phyloP scores from a whole-genome alignment of 352 stramenopile genomes.

The Phytophthora capsici region DNA sequence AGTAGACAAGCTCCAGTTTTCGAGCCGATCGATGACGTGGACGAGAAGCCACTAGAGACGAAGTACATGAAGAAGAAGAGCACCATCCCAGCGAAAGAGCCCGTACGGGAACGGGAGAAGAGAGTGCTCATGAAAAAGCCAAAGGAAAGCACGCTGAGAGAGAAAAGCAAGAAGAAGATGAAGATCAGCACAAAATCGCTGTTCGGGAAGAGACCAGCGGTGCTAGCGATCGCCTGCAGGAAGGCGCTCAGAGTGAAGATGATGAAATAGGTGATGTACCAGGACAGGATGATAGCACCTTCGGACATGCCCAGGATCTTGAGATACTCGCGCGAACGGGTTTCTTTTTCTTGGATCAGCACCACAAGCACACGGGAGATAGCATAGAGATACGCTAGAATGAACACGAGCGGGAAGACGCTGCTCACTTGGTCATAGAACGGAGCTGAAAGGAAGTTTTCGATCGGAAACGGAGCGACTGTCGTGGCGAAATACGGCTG shows the following conservation, averaged over 20 bases:
- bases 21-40: slow-evolving; percentile 39
- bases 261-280: slow-evolving; percentile 86
- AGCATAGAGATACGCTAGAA: slow-evolving; percentile 77
- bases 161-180: slow-evolving; percentile 79
- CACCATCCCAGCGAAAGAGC: slow-evolving; percentile 77
- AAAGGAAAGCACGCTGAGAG: slow-evolving; percentile 64
- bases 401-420: slow-evolving; percentile 86
- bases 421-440: slow-evolving; percentile 75
- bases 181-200: slow-evolving; percentile 57
- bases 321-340: slow-evolving; percentile 63
- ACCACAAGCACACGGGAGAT: slow-evolving; percentile 83
- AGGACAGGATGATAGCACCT: slow-evolving; percentile 64
- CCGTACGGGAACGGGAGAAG: slow-evolving; percentile 79
- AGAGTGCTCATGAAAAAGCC: slow-evolving; percentile 80
- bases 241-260: slow-evolving; percentile 79
- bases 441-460: slow-evolving; percentile 49
- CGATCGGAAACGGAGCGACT: slow-evolving; percentile 53
- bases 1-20: slow-evolving; percentile 70
- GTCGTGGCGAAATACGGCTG: slow-evolving; percentile 49
- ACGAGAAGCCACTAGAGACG: slow-evolving; percentile 61
- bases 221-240: slow-evolving; percentile 64
- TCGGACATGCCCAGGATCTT: slow-evolving; percentile 74
- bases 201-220: slow-evolving; percentile 53
- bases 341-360: slow-evolving; percentile 87
- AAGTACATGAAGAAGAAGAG: slow-evolving; percentile 93